phyloP scores from a whole-genome alignment of 352 stramenopile genomes.

The Chrysophaeum taylorii region DNA sequence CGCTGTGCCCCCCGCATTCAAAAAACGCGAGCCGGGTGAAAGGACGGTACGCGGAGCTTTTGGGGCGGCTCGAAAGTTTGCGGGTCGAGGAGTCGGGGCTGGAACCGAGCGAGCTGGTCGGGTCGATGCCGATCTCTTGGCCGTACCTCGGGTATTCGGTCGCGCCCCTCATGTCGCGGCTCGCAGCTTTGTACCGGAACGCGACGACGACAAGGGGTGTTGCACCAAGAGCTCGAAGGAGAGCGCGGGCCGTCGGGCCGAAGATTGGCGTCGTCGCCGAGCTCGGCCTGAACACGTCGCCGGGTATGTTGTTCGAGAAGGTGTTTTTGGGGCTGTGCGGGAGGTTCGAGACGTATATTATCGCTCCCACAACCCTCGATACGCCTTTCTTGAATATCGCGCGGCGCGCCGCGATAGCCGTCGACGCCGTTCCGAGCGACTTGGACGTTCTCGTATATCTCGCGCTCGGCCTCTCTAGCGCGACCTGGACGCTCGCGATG shows the following conservation, averaged over 20 bases:
- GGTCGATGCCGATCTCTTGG: conserved; percentile 19
- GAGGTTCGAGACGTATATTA: conserved; percentile 5
- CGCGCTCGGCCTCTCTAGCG: conserved; percentile 60
- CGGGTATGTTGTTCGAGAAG: conserved; percentile 10
- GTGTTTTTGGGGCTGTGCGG: conserved; percentile 5
- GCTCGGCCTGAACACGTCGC: conserved; percentile 18
- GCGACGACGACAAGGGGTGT: neutral
- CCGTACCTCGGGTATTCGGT: conserved; percentile 21
- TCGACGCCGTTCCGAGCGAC: neutral
- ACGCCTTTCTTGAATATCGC: neutral
- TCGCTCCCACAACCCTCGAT: neutral
- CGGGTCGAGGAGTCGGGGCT: neutral
- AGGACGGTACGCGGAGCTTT: conserved; percentile 3
- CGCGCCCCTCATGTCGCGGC: neutral
- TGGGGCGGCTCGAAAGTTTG: neutral
- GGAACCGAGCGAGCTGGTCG: conserved; percentile 10
- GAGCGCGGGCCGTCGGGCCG: neutral
- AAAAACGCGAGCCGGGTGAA: neutral
- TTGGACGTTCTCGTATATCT: conserved; percentile 53
- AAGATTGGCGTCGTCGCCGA: conserved; percentile 20
- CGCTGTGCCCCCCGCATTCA: conserved; percentile 17
- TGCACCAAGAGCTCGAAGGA: neutral
- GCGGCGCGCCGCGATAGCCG: neutral
- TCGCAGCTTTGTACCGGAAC: conserved; percentile 5
- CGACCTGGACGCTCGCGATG: conserved; percentile 38